Percentiles rank a stretch among this genome's conserved stretches.
Conservation (phyloP, 208 protist species). For the Trypanosoma cruzi region DNA sequence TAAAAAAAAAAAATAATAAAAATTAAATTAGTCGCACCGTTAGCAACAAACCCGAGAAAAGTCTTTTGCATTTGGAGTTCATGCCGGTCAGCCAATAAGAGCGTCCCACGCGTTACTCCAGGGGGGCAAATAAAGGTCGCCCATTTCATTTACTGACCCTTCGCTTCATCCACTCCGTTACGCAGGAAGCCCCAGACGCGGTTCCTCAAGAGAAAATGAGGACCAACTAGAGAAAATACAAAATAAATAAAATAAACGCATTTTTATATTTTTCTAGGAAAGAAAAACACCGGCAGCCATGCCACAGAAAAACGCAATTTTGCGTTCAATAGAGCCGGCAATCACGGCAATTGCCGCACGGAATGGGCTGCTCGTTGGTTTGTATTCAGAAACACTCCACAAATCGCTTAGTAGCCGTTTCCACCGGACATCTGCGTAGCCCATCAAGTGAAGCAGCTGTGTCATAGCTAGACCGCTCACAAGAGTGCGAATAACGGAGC, state of each 20-base stretch:
- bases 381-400: conserved; percentile 3
- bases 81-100: neutral
- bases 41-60: neutral
- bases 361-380: neutral
- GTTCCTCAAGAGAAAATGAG: neutral
- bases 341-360: neutral
- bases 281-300: conserved; percentile 18
- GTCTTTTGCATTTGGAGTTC: neutral
- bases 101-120: neutral
- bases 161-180: neutral
- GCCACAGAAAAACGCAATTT: conserved; percentile 18
- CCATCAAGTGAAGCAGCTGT: conserved; percentile 49
- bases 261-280: neutral
- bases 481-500: conserved; percentile 14
- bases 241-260: neutral
- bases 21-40: neutral
- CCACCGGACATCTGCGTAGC: conserved; percentile 71
- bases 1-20: neutral
- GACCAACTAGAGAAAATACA: conserved; percentile 5
- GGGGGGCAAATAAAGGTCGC: neutral
- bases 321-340: conserved; percentile 5
- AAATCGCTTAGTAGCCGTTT: conserved; percentile 40
- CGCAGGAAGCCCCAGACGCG: neutral
- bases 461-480: conserved; percentile 31
- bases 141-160: neutral